phyloP scores from a whole-genome alignment of 768 basidiomycete species.

The Russula sp. region DNA sequence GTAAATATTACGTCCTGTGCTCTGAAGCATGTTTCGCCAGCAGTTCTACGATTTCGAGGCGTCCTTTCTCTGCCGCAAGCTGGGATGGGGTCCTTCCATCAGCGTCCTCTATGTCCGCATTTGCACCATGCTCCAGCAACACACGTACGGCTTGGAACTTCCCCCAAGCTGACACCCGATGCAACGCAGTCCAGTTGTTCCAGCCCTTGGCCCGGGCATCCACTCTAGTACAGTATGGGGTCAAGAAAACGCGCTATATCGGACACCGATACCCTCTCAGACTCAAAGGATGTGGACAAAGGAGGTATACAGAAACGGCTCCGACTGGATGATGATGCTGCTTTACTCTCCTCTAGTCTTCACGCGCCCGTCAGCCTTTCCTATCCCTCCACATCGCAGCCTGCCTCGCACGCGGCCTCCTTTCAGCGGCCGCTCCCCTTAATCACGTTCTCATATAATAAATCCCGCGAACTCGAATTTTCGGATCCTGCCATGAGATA shows the following conservation, averaged over 20 bases:
- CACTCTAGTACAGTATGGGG: background rate
- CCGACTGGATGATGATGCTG: background rate
- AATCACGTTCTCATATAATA: constrained; percentile 66
- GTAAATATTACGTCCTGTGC: no score
- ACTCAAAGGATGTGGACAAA: background rate
- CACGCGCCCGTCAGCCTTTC: constrained; percentile 11
- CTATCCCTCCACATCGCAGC: constrained; percentile 23
- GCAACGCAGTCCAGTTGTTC: no score
- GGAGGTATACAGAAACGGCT: background rate
- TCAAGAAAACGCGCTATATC: constrained; percentile 17
- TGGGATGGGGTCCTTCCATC: no score
- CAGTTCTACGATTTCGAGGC: no score
- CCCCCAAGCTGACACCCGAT: no score
- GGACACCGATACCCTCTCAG: background rate
- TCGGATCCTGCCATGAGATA: constrained; percentile 61
- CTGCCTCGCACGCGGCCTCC: constrained; percentile 29
- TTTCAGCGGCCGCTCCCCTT: constrained; percentile 70
- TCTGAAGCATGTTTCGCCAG: no score
- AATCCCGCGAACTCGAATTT: constrained; percentile 52
- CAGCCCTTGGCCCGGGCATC: no score
- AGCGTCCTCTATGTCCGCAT: no score
- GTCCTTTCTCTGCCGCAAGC: no score
- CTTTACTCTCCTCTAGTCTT: background rate
- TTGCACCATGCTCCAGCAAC: no score
- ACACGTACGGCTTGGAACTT: no score